Base-by-base conservation (phyloP, 2,329 filamentous ascomycete species). In the Colletotrichum paranaense region DNA sequence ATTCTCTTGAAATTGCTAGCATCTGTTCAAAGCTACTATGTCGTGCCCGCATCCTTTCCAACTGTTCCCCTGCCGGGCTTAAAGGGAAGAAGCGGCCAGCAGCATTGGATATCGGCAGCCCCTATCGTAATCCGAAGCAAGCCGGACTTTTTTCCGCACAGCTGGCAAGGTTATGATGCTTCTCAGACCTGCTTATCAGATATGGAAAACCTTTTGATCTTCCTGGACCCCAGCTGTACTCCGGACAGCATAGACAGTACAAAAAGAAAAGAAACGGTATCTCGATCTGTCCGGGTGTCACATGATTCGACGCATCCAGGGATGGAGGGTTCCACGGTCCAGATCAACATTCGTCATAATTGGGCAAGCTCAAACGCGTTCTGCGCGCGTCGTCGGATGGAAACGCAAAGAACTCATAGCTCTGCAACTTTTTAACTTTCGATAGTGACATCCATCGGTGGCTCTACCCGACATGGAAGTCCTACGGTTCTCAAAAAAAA, bases 271-370 rank as follows among this genome's bases (percentile, higher is more conserved):
- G 12, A 11, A 49, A 46, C 24, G 38, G 9, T 24, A 49, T 62
- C 2, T 19, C 11, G 26, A 49, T 16, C 4, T 5, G 22, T 3
- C 7, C 8, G 26, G 26, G 53, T n/a, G 53, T 72, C 38, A 58
- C 28, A 38, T 62, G 35, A 52, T 62, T 42, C 42, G 67, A 30
- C 38, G 9, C 28, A 14, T 38, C 26, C 58, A 32, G 49, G 57
- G 57, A 46, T 42, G 0, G 3, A 14, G 1, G 64, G 5, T 3
- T 38, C 46, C 35, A 62, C 8, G 9, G 4, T 0, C 16, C 14
- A 14, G 22, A 58, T 46, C 7, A 65, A 49, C 60, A 66, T 70
- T 64, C 52, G 67, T 63, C 67, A 64, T 42, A 35, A 26, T 7
- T 19, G 22, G 19, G 62, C 56, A 19, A 22, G 32, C 30, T 67